phyloP scores from a whole-genome alignment of 768 basidiomycete genomes.

The Leccinum boreale region DNA sequence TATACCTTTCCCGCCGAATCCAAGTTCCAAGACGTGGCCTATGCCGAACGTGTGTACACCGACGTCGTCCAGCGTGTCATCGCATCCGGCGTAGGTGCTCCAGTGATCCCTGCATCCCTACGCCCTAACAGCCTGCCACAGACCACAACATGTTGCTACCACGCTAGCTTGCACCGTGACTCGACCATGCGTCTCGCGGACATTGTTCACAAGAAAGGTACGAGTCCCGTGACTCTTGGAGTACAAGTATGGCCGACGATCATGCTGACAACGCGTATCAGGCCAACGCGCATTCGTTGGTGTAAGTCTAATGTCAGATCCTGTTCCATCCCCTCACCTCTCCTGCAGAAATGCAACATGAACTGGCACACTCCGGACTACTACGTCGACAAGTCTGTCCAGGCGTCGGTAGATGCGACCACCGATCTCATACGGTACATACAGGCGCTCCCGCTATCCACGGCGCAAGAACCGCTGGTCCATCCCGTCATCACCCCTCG shows the following conservation, averaged over 20 bases:
- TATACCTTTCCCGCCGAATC: slow-evolving; percentile 89
- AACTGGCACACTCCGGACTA: slow-evolving; percentile 65
- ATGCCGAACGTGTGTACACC: slow-evolving; percentile 67
- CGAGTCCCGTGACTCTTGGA: not conserved
- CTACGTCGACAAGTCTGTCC: slow-evolving; percentile 64
- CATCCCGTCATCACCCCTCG: slow-evolving; percentile 92
- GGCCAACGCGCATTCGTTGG: slow-evolving; percentile 87
- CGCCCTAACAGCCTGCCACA: slow-evolving; percentile 4
- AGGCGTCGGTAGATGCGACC: slow-evolving; percentile 61
- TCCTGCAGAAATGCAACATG: slow-evolving; percentile 34
- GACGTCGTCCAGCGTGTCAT: slow-evolving; percentile 70
- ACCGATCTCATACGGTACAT: slow-evolving; percentile 66
- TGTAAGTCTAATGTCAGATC: slow-evolving; percentile 41
- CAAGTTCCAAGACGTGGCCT: slow-evolving; percentile 63
- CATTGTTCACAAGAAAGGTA: slow-evolving; percentile 60
- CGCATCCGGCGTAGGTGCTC: slow-evolving; percentile 64
- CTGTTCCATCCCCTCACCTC: slow-evolving; percentile 4
- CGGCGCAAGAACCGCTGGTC: slow-evolving; percentile 54
- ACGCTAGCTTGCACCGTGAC: slow-evolving; percentile 77
- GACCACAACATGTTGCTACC: slow-evolving; percentile 96
- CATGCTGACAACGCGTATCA: slow-evolving; percentile 16
- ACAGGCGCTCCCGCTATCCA: slow-evolving; percentile 44
- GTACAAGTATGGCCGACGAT: not conserved
- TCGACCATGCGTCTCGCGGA: slow-evolving; percentile 81
- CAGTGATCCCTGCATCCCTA: not conserved